phyloP scores from a whole-genome alignment of 306 rosid species.

The Cucumis hystrix region DNA sequence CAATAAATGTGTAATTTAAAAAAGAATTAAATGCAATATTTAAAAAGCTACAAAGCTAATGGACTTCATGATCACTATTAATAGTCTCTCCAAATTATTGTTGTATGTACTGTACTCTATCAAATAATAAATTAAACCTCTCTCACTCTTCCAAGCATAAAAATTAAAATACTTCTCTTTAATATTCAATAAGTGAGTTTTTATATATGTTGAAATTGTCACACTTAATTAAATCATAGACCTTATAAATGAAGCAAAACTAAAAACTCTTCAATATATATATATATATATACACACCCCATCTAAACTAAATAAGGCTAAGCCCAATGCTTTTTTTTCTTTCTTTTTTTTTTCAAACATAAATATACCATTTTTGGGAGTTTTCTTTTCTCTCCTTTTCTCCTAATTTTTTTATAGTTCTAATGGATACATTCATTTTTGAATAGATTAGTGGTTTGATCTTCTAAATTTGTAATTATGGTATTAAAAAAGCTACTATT shows the following conservation, averaged over 20 bases:
- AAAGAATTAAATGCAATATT: not conserved
- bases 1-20: not conserved
- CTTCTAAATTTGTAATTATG: no score
- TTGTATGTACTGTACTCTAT: not conserved
- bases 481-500: no score
- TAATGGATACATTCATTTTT: no score
- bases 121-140: not conserved
- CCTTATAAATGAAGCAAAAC: not conserved
- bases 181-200: not conserved
- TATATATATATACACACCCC: not conserved
- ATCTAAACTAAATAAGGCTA: not conserved
- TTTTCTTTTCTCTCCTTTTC: no score
- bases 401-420: no score
- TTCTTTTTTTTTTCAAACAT: no score
- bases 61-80: not conserved
- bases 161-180: not conserved
- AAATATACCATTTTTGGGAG: no score
- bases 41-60: not conserved
- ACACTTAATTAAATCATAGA: not conserved
- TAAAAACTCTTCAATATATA: not conserved
- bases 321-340: no score
- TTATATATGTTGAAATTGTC: not conserved
- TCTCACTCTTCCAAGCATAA: not conserved
- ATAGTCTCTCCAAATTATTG: not conserved
- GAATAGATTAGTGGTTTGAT: no score